A percentile compares a stretch with the other conserved stretches of the same genome.
Conservation (phyloP, 139 green algal genomes). For the Desmodesmus armatus region DNA sequence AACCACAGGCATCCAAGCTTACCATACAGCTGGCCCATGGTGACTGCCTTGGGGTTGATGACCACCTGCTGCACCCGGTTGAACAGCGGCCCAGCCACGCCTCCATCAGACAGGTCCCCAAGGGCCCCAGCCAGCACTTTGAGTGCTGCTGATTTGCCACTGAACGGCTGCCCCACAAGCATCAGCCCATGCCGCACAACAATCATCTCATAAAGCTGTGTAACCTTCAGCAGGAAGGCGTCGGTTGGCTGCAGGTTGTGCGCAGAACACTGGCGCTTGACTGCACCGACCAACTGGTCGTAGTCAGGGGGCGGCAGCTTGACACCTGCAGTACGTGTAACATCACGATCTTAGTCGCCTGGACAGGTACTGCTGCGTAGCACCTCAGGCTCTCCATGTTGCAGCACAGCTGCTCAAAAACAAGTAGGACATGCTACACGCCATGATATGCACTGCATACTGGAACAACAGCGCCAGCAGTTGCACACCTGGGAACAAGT, state of each 20-base stretch:
- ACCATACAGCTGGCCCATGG: conserved; percentile 89
- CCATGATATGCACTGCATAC: background rate
- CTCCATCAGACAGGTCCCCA: conserved; percentile 59
- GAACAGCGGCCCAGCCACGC: conserved; percentile 69
- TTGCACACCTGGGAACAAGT: conserved; percentile 76
- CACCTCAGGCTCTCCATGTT: no score
- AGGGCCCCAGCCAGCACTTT: conserved; percentile 73
- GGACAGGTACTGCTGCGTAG: no score
- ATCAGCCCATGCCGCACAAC: conserved; percentile 87
- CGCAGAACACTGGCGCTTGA: conserved; percentile 68
- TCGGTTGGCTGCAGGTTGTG: conserved; percentile 76
- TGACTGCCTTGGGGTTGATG: conserved; percentile 88
- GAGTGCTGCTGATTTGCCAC: conserved; percentile 56
- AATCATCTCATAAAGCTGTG: conserved; percentile 93
- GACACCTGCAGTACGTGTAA: conserved; percentile 55
- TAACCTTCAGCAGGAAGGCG: conserved; percentile 83
- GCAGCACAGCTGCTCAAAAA: no score
- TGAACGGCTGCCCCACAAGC: conserved; percentile 80
- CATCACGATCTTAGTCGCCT: background rate
- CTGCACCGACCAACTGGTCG: conserved; percentile 59
- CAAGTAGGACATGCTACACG: no score
- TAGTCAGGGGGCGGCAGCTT: conserved; percentile 74
- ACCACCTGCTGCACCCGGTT: conserved; percentile 66
- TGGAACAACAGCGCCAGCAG: background rate
- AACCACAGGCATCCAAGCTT: conserved; percentile 28